A percentile compares a stretch with the other conserved stretches of the same genome.
These are phyloP conservation scores for Elaphomyces granulatus DNA, from an alignment of 495 filamentous ascomycete species.

Conservation along the genomic window DNA sequence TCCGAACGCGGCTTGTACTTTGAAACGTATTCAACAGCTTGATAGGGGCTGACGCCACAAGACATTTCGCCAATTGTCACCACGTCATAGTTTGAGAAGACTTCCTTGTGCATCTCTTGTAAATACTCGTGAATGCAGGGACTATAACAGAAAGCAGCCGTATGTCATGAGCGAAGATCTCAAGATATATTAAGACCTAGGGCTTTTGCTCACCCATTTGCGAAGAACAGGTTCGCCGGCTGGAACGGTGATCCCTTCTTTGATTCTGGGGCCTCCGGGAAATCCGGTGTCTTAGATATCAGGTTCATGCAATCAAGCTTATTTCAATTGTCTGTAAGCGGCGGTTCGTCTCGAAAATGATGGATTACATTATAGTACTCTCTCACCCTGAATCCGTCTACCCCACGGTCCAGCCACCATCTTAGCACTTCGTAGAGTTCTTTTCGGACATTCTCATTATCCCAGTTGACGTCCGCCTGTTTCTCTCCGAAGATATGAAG, in stretches of 20 bases:
- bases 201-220: conserved; percentile 25
- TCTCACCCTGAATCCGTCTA: conserved; percentile 31
- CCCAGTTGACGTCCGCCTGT: conserved; percentile 37
- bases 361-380: too few relatives aligned
- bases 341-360: too few relatives aligned
- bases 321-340: too few relatives aligned
- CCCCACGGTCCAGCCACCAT: conserved; percentile 34
- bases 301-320: conserved; percentile 45
- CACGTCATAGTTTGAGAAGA: conserved; percentile 39
- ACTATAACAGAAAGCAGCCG: too few relatives aligned
- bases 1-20: conserved; percentile 25
- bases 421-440: conserved; percentile 28
- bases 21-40: conserved; percentile 37
- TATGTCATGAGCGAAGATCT: too few relatives aligned
- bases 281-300: conserved; percentile 27
- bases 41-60: conserved; percentile 28
- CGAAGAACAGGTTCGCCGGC: conserved; percentile 27
- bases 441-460: conserved; percentile 25
- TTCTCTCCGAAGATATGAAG: conserved; percentile 30
- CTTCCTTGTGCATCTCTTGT: conserved; percentile 37
- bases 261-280: conserved; percentile 25
- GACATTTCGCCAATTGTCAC: conserved; percentile 47
- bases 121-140: conserved; percentile 42
- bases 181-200: too few relatives aligned
- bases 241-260: conserved; percentile 21